Base-by-base conservation (phyloP, 805 yeast species). In the Starmerella vitae region DNA sequence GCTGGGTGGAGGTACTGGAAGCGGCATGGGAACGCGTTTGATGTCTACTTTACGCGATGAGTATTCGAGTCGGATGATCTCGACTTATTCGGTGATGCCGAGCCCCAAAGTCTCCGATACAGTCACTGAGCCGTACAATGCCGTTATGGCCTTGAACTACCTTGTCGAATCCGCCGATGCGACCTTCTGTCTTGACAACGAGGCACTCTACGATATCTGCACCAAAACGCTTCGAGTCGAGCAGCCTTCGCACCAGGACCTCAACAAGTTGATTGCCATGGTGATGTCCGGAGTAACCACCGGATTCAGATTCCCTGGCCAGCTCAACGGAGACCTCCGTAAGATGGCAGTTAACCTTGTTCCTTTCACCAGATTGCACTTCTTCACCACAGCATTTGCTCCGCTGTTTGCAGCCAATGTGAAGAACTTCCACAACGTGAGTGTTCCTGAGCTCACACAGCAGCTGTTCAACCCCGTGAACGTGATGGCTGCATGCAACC, bases 281-380 rank as follows among this genome's bases (percentile, higher is more conserved):
- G 95, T 85, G 39, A 85, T 85, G 96, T 78, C 93, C 18, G 96
- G 96, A 63, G 88, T 85, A 43, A 85, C 96, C 42, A 86, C 96
- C 15, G 83, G 94, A 9, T 70, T 85, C 54, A 80, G 96, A 64
- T 85, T 78, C 69, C 96, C 96, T 45, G 94, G 95, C 59, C 94
- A 85, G 66, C 74, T 85, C 57, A 85, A 85, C 67, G 81, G 93
- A 18, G 95, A 85, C 63, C 70, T 85, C 57, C 75, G 95, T 65
- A 85, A 85, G 63, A 70, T 85, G 59, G 95, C 95, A 12, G 95
- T 85, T 43, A 85, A 85, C 65, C 71, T 85, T 63, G 93, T 85
- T 45, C 96, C 96, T 39, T 85, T 85, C 78, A 94, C 94, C 59
- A 76, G 96, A 64, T 74, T 85, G 59, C 96, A 85, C 66, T 85